These are phyloP conservation scores for Podaxis mareebaensis DNA, from an alignment of 768 basidiomycete species.

Conservation along the genomic window DNA sequence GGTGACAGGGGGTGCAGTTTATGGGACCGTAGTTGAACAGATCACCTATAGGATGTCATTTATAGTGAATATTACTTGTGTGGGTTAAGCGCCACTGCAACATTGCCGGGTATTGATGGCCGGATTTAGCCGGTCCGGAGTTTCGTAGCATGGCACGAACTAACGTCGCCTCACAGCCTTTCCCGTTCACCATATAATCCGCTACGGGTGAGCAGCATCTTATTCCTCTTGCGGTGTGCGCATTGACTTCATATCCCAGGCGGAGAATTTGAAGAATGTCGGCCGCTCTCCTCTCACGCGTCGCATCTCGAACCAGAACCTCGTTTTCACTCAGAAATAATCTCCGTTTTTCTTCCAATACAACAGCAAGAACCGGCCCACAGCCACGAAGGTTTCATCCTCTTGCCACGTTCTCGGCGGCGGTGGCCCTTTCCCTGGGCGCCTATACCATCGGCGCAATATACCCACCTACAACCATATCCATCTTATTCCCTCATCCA, in stretches of 20 bases:
- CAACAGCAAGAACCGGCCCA: background rate
- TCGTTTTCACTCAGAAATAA: background rate
- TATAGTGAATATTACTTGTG: no score
- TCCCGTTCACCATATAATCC: no score
- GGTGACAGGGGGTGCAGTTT: background rate
- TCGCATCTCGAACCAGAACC: constrained; percentile 7
- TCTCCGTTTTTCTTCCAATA: constrained; percentile 8
- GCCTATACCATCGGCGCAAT: constrained; percentile 54
- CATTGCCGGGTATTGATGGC: no score
- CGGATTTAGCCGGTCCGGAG: no score
- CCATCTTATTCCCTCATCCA: constrained; percentile 72
- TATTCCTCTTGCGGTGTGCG: no score
- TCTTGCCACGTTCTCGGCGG: background rate
- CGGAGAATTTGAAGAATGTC: constrained; percentile 1
- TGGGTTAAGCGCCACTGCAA: no score
- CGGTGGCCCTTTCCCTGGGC: background rate
- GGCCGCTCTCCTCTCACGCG: constrained; percentile 1
- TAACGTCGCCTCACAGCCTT: no score
- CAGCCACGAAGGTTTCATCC: background rate
- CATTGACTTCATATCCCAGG: background rate
- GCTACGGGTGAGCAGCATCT: no score
- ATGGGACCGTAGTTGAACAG: no score
- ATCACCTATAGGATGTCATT: no score
- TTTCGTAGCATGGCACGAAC: no score
- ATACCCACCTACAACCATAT: constrained; percentile 66